Conservation (phyloP, 345 rosid genomes). For the Excoecaria agallocha region DNA sequence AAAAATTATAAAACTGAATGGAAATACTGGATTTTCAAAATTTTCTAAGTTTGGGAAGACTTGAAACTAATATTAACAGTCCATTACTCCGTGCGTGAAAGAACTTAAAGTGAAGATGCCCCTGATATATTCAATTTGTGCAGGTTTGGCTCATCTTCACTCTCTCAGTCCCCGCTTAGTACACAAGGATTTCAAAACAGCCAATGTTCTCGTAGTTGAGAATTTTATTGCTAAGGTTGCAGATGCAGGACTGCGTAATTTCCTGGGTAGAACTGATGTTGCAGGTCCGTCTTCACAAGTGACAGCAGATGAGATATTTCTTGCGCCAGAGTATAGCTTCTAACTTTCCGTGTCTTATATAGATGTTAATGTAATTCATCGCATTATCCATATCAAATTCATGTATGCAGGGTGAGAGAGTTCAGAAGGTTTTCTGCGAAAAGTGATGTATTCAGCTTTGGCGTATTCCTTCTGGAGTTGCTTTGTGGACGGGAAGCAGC, state of each 20-base stretch:
- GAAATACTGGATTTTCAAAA: constrained; percentile 15
- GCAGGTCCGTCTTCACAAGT: constrained; percentile 79
- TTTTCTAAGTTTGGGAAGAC: constrained; percentile 28
- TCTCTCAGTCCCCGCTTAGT: constrained; percentile 71
- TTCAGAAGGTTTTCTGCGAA: constrained; percentile 84
- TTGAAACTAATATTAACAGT: not conserved
- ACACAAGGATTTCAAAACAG: constrained; percentile 89
- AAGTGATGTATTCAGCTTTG: constrained; percentile 87
- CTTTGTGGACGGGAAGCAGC: constrained; percentile 77
- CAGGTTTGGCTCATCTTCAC: constrained; percentile 94
- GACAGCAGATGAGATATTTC: constrained; percentile 74
- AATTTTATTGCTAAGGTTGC: constrained; percentile 88
- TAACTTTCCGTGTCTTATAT: constrained; percentile 4
- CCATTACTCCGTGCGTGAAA: constrained; percentile 8
- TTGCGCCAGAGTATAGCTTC: constrained; percentile 69
- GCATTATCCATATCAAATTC: constrained; percentile 11
- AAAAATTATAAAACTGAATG: not conserved
- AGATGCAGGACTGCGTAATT: constrained; percentile 82
- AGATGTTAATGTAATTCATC: constrained; percentile 5
- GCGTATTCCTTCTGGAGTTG: constrained; percentile 84
- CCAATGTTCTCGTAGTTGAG: constrained; percentile 88
- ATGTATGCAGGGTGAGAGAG: constrained; percentile 64
- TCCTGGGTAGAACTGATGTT: constrained; percentile 62
- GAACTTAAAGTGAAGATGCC: constrained; percentile 26
- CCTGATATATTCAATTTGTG: constrained; percentile 16